Conservation (phyloP, 2,329 filamentous ascomycete species). For the Colletotrichum tropicale region DNA sequence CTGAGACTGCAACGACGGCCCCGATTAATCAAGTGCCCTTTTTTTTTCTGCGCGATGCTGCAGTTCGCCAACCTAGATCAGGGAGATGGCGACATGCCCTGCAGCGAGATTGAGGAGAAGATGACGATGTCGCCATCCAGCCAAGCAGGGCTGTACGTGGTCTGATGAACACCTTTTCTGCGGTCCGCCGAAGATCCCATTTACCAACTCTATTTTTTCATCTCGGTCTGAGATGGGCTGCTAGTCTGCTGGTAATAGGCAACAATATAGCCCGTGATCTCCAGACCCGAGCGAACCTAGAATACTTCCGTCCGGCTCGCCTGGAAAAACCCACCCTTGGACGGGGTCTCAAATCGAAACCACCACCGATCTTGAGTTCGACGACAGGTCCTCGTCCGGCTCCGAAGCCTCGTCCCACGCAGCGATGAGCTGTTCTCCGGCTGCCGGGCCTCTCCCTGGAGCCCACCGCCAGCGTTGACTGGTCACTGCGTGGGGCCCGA, state of each 20-base stretch:
- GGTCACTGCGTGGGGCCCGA: neutral
- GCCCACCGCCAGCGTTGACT: conserved; percentile 14
- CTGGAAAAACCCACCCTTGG: neutral
- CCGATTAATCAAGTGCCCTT: neutral
- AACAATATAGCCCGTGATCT: neutral
- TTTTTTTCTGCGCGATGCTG: conserved; percentile 1
- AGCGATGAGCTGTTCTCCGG: conserved; percentile 15
- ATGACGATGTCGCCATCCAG: conserved; percentile 15
- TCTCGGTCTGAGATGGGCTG: neutral
- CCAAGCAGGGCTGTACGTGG: conserved; percentile 4
- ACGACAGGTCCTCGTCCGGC: conserved; percentile 1
- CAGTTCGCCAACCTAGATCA: conserved; percentile 7
- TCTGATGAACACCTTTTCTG: conserved; percentile 1
- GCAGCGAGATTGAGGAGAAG: conserved; percentile 1
- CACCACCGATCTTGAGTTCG: neutral
- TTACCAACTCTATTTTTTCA: neutral
- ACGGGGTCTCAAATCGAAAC: neutral
- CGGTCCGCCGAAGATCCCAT: neutral
- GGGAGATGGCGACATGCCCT: conserved; percentile 9
- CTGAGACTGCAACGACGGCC: neutral
- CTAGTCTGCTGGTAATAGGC: neutral
- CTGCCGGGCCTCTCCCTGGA: conserved; percentile 15
- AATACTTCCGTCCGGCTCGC: neutral
- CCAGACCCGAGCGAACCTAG: neutral
- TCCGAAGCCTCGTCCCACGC: conserved; percentile 8